Evolutionary conservation across 2,329 filamentous ascomycete genomes (phyloP), one percentile per base, ranked within the genome.

Genomic region (Pestalotiopsis fici): DNA sequence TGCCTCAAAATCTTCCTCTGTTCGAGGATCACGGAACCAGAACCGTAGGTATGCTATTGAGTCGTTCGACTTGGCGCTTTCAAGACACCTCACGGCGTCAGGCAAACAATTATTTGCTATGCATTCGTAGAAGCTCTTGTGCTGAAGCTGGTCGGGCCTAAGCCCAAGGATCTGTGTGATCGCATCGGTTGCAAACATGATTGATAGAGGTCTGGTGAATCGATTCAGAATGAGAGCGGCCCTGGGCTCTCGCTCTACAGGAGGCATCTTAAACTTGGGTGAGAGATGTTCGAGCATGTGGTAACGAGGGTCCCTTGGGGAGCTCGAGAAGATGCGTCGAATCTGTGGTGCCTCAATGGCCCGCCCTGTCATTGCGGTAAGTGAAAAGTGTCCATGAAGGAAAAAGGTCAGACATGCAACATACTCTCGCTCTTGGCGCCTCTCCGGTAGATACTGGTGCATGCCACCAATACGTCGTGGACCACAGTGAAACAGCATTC

Each of bases 401-500:
- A 23, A 18, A 3, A 70, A 65, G 57, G 67, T n/a, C 63, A 68
- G 37, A 37, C 27, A 66, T 64, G 23, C 64, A 37, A 85, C 92
- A 80, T 85, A 96, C 93, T 90, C 74, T 93, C 87, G 73, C 91
- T 95, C 75, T 88, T 91, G 69, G 86, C 85, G 27, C 90, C 90
- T 65, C 85, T 83, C 64, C 86, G 85, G 77, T 96, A 97, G 70
- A 96, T 87, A 75, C 91, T 94, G 13, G 91, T 95, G 75, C 92
- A 94, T 54, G 93, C 93, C 61, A 97, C 93, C 79, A 97, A 84
- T 25, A 96, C 93, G 85, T 97, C 91, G 78, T 97, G 92, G 56
- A 97, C 94, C 55, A 97, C 86, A 4, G 93, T 96, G 77, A 97
- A 97, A 78, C 93, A 94, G 79, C 93, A 96, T 80, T 97, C 94